Conservation (phyloP, 495 filamentous ascomycete species). For the Aspergillus conjunctus region DNA sequence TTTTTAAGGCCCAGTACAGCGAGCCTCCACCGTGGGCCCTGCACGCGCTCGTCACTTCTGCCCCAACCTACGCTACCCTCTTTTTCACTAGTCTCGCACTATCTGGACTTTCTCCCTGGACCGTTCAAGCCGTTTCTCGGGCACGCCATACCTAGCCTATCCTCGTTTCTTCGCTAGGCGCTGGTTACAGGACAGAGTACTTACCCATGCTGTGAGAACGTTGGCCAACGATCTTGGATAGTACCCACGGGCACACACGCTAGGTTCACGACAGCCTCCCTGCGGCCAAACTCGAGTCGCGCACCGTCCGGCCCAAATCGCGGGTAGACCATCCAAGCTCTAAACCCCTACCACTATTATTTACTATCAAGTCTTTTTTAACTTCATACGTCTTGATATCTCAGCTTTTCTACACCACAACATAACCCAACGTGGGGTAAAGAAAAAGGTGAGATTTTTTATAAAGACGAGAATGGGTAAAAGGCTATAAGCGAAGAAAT, state of each 20-base stretch:
- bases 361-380: conserved; percentile 24
- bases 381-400: conserved; percentile 19
- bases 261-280: conserved; percentile 42
- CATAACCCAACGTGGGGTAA: conserved; percentile 2
- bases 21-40: conserved; percentile 25
- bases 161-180: conserved; percentile 23
- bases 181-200: too few relatives aligned
- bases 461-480: conserved; percentile 2
- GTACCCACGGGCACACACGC: conserved; percentile 42
- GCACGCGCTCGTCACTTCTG: conserved; percentile 31
- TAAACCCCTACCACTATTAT: conserved; percentile 30
- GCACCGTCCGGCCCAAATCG: conserved; percentile 38
- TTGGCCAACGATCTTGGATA: conserved; percentile 39
- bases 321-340: conserved; percentile 52
- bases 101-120: conserved; percentile 21
- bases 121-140: conserved; percentile 42
- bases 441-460: not conserved
- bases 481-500: conserved; percentile 1
- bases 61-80: conserved; percentile 45
- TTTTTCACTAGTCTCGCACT: conserved; percentile 32
- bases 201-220: conserved; percentile 27
- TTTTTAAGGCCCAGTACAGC: conserved; percentile 10
- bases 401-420: conserved; percentile 12
- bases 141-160: conserved; percentile 42
- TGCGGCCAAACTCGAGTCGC: conserved; percentile 27